Evolutionary conservation across 768 basidiomycete species (phyloP).

Genomic region (Chalciporus piperatus): DNA sequence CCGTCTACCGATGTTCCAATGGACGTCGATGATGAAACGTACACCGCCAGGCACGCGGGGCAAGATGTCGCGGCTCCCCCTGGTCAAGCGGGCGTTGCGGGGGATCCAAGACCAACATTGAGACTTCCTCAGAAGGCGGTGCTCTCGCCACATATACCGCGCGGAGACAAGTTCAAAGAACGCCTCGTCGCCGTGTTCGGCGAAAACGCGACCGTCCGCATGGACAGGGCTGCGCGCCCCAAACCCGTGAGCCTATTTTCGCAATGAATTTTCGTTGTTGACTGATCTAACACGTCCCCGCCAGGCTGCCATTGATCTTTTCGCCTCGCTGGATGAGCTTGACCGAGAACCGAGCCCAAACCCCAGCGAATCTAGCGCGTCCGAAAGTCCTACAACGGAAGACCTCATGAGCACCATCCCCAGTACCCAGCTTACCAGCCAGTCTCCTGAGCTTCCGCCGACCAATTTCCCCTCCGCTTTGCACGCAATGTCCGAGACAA

Average conservation of each 20-base stretch:
- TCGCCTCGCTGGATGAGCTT: constrained; percentile 2
- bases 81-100: background rate
- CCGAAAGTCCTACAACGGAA: background rate
- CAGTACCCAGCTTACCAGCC: constrained; percentile 20
- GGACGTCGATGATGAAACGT: background rate
- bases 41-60: background rate
- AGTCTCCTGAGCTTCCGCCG: constrained; percentile 11
- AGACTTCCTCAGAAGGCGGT: background rate
- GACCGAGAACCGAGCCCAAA: constrained; percentile 4
- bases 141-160: constrained; percentile 17
- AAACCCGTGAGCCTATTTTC: constrained; percentile 15
- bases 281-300: background rate
- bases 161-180: constrained; percentile 18
- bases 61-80: too few relatives aligned
- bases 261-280: background rate
- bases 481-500: background rate
- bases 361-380: constrained; percentile 3
- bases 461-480: background rate
- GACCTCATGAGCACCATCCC: constrained; percentile 2
- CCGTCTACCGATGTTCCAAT: background rate
- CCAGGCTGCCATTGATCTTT: constrained; percentile 15
- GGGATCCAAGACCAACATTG: background rate
- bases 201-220: constrained; percentile 18
- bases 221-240: constrained; percentile 20
- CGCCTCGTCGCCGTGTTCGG: constrained; percentile 20